Conservation (phyloP, 371 early-diverging fungal genomes). For the Conidiobolus coronatus region DNA sequence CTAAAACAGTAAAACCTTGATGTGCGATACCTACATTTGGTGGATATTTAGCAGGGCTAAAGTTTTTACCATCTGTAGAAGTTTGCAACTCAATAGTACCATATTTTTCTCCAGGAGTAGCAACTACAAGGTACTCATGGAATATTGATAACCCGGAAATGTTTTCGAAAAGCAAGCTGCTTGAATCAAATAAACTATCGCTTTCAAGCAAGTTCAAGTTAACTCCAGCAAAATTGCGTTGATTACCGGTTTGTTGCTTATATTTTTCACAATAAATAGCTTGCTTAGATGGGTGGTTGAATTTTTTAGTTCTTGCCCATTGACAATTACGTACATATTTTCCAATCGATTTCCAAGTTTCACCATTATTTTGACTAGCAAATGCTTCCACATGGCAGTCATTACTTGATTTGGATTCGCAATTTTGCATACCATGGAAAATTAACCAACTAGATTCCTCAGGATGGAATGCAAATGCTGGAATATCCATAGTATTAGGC, state of each 20-base stretch:
- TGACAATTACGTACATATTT: slow-evolving; percentile 50
- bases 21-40: neutral
- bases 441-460: slow-evolving; percentile 48
- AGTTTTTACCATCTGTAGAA: slow-evolving; percentile 42
- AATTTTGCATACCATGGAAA: slow-evolving; percentile 36
- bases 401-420: slow-evolving; percentile 11
- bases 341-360: slow-evolving; percentile 37
- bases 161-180: slow-evolving; percentile 24
- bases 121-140: slow-evolving; percentile 63
- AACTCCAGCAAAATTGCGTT: slow-evolving; percentile 15
- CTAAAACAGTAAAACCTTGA: slow-evolving; percentile 58
- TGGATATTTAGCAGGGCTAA: slow-evolving; percentile 57
- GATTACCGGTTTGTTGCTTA: slow-evolving; percentile 29
- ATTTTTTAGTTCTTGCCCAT: slow-evolving; percentile 40
- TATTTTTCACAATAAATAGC: slow-evolving; percentile 48
- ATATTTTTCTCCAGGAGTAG: slow-evolving; percentile 19
- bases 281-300: slow-evolving; percentile 19
- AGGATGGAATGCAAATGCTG: slow-evolving; percentile 57
- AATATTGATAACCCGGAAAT: slow-evolving; percentile 53
- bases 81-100: slow-evolving; percentile 32
- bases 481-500: slow-evolving; percentile 26
- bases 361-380: slow-evolving; percentile 43
- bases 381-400: slow-evolving; percentile 26
- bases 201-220: slow-evolving; percentile 24
- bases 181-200: slow-evolving; percentile 24